Base-by-base conservation (phyloP, 805 yeast genomes). In the Saturnispora silvae region DNA sequence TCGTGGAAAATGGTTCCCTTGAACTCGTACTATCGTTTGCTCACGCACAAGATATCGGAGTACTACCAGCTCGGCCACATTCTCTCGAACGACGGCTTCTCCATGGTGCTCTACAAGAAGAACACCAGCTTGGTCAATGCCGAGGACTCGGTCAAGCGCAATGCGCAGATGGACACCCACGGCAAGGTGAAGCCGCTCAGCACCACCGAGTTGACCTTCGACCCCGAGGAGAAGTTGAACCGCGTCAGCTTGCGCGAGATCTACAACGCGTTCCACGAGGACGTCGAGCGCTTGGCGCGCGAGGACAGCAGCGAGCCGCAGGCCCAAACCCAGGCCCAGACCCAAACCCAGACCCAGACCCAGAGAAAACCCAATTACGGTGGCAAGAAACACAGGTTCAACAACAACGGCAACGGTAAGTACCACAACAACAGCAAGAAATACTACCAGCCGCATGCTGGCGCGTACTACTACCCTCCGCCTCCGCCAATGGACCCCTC, bases 41-140 rank as follows among this genome's bases (percentile, higher is more conserved):
- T 81, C 37, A 67, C 80, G 0, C 87, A 81, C 54, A 81, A 78
- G 45, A 59, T 79, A 25, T 82, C 86, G 4, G 79, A 75, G 27
- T 78, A 77, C 51, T 77, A 78, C 49, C 60, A 64, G 18, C 53
- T 80, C 39, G 75, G 75, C 30, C 87, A 81, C 49, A 66, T 65
- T 7, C 45, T 67, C 31, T 57, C 72, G 10, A 70, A 66, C 45
- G 75, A 68, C 41, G 75, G 75, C 8, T 60, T 60, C 35, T 66
- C 75, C 11, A 60, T 60, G 64, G 64, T 60, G 4, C 48, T 60
- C 14, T 60, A 54, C 40, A 60, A 60, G 34, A 59, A 56, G 37
- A 60, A 60, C 35, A 60, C 65, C 0, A 54, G 60, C 14, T 45
- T 56, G 33, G 52, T 60, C 20, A 60, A 60, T 41, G 60, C 60